A percentile compares a stretch with the other conserved stretches of the same genome.
phyloP scores from a whole-genome alignment of 306 rosid species.

The Corylus avellana region DNA sequence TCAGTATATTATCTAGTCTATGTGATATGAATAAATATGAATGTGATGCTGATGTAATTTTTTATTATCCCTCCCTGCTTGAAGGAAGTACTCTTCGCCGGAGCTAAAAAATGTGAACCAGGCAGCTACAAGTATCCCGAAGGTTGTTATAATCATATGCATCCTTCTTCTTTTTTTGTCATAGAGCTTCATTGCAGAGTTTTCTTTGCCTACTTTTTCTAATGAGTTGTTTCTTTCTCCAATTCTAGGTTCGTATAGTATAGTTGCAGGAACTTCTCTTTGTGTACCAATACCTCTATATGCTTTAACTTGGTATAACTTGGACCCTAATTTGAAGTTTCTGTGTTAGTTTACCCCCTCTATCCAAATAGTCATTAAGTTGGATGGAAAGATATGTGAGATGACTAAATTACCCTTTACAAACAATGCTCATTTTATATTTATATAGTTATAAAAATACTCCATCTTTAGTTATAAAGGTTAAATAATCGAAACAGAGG shows the following conservation, averaged over 20 bases:
- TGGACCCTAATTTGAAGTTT: too few species aligned
- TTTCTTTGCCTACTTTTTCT: not conserved
- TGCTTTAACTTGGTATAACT: too few species aligned
- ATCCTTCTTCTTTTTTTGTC: not conserved
- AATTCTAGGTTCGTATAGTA: not conserved
- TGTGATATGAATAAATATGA: constrained; percentile 22
- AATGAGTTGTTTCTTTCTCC: not conserved
- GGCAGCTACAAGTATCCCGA: constrained; percentile 39
- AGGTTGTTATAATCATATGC: constrained; percentile 42
- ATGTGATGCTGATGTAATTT: constrained; percentile 29
- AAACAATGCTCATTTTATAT: too few species aligned
- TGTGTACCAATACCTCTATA: not conserved
- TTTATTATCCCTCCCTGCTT: constrained; percentile 28
- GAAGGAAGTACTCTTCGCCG: constrained; percentile 68
- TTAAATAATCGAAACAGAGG: too few species aligned
- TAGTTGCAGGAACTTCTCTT: constrained; percentile 7
- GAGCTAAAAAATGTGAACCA: constrained; percentile 49
- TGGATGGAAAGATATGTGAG: too few species aligned
- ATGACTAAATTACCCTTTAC: too few species aligned
- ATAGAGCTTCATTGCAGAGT: constrained; percentile 1
- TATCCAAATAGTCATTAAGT: too few species aligned
- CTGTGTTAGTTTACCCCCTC: too few species aligned
- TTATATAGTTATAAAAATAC: too few species aligned
- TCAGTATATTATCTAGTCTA: constrained; percentile 11
- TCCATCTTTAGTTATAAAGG: too few species aligned